A percentile compares a stretch with the other conserved stretches of the same genome.
Evolutionary conservation across 2,329 filamentous ascomycete species (phyloP).

Genomic region (Penicillium fuscoglaucum): DNA sequence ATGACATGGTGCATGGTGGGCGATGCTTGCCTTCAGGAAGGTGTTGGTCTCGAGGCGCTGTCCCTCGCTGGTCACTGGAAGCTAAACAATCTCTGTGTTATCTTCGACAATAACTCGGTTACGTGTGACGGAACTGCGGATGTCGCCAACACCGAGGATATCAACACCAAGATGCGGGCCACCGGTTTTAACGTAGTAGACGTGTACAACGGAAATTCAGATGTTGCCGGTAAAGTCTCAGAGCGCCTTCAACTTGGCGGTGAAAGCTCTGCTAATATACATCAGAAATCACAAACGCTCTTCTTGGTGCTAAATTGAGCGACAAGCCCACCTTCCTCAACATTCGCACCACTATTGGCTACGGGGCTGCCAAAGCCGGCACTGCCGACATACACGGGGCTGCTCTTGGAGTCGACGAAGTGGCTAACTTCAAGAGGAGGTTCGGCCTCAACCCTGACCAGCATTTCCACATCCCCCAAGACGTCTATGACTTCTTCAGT

Average conservation of each 20-base stretch:
- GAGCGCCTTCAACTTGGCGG: background rate
- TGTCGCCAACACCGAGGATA: conserved; percentile 54
- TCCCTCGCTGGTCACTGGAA: conserved; percentile 56
- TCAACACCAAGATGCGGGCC: conserved; percentile 59
- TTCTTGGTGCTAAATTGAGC: conserved; percentile 47
- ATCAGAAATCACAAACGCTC: conserved; percentile 12
- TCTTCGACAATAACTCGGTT: conserved; percentile 61
- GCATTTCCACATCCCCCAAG: conserved; percentile 48
- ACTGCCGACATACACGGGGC: conserved; percentile 58
- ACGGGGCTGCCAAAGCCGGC: conserved; percentile 49
- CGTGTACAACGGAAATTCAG: conserved; percentile 54
- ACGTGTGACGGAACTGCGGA: conserved; percentile 59
- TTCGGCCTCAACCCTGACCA: conserved; percentile 53
- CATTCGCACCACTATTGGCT: conserved; percentile 56
- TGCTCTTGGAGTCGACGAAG: conserved; percentile 56
- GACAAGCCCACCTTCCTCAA: conserved; percentile 60
- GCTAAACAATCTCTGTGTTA: conserved; percentile 56
- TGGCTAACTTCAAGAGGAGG: conserved; percentile 56
- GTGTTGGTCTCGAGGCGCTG: conserved; percentile 57
- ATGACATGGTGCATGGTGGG: conserved; percentile 59
- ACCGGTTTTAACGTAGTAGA: conserved; percentile 59
- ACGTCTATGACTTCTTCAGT: conserved; percentile 55
- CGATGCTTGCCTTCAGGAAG: conserved; percentile 59
- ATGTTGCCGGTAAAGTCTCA: conserved; percentile 44
- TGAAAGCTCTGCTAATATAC: background rate